Conservation (phyloP, 2,329 filamentous ascomycete species). For the Podosphaera leucotricha region DNA sequence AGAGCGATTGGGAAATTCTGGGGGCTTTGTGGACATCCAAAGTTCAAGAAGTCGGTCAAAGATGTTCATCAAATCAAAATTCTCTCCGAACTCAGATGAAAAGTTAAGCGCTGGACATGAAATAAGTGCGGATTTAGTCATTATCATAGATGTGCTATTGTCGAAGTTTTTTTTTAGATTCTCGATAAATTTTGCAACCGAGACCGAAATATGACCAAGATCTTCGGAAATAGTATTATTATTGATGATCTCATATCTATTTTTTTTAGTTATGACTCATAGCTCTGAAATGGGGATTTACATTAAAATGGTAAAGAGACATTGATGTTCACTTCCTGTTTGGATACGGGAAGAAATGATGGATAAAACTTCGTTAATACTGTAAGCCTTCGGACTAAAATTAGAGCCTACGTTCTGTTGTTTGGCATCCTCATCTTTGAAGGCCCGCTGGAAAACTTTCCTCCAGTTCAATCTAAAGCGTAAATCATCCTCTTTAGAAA, state of each 20-base stretch:
- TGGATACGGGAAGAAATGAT: constrained; percentile 3
- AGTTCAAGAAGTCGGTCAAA: constrained; percentile 13
- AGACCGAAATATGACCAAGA: constrained; percentile 8
- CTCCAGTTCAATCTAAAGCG: constrained; percentile 8
- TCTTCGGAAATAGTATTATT: constrained; percentile 8
- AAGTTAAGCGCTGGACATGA: constrained; percentile 3
- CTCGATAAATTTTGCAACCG: constrained; percentile 8
- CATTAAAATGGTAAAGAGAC: constrained; percentile 6
- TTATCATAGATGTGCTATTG: constrained; percentile 1
- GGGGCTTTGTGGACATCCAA: constrained; percentile 14
- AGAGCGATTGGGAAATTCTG: constrained; percentile 6
- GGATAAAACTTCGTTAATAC: constrained; percentile 4
- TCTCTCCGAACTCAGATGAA: background rate
- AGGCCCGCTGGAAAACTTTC: constrained; percentile 3
- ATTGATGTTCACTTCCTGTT: constrained; percentile 3
- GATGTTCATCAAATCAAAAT: constrained; percentile 8
- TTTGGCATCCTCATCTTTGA: background rate
- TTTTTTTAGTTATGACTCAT: constrained; percentile 2
- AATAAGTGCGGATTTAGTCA: constrained; percentile 8
- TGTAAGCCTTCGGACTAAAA: background rate
- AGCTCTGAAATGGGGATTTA: constrained; percentile 1
- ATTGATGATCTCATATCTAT: constrained; percentile 9
- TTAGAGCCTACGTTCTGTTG: too few species aligned
- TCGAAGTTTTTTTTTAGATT: constrained; percentile 5
- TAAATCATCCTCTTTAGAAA: constrained; percentile 2